Conservation (phyloP, 2,329 filamentous ascomycete species). For the Pseudogymnoascus sp. region DNA sequence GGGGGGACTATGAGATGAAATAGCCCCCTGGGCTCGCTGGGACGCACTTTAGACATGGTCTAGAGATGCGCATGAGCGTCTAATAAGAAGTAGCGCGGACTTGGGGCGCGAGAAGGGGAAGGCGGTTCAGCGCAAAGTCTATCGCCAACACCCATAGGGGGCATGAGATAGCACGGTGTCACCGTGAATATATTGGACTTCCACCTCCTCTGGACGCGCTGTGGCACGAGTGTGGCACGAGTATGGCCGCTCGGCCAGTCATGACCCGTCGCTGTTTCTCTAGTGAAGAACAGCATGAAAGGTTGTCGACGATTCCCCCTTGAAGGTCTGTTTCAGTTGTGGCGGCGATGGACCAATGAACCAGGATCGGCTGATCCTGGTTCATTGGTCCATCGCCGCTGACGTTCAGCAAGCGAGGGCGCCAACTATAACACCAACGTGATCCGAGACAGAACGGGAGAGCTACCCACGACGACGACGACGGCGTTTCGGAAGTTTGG, state of each 20-base stretch:
- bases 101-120: background rate
- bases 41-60: conserved; percentile 4
- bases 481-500: background rate
- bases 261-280: background rate
- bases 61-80: background rate
- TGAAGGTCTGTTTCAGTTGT: background rate
- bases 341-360: conserved; percentile 1
- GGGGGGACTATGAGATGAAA: background rate
- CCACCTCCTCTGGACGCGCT: background rate
- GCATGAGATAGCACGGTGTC: background rate
- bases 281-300: background rate
- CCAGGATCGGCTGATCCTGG: background rate
- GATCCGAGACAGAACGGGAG: background rate
- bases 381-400: background rate
- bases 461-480: background rate
- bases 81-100: background rate
- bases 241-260: conserved; percentile 1
- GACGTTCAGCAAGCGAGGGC: background rate
- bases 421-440: background rate
- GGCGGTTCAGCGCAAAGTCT: background rate
- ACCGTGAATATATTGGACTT: background rate
- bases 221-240: background rate
- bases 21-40: background rate
- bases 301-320: background rate
- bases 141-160: background rate